phyloP scores from a whole-genome alignment of 2,329 filamentous ascomycete species.

The Claviceps spartinae region DNA sequence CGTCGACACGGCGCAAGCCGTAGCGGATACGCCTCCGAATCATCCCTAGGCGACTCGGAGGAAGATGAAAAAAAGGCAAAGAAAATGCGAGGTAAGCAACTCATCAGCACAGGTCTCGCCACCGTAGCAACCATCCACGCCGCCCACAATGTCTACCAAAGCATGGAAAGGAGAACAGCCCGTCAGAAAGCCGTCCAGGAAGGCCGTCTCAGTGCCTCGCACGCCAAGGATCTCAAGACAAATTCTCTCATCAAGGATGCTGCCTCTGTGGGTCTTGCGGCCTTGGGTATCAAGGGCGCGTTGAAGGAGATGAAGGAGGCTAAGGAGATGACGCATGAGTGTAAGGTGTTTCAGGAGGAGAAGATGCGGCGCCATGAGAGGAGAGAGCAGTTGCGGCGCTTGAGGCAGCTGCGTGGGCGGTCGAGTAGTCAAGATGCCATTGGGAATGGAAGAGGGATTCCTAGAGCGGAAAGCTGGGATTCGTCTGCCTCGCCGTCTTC shows the following conservation, averaged over 20 bases:
- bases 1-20: conserved; percentile 25
- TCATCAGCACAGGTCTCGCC: conserved; percentile 42
- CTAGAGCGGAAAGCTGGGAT: no score
- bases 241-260: conserved; percentile 44
- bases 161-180: conserved; percentile 41
- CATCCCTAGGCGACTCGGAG: conserved; percentile 43
- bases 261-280: conserved; percentile 44
- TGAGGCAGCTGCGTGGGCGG: neutral
- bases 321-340: conserved; percentile 34
- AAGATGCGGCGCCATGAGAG: conserved; percentile 35
- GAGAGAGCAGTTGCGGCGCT: conserved; percentile 24
- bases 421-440: conserved; percentile 18
- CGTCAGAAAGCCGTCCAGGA: conserved; percentile 40
- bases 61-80: conserved; percentile 39
- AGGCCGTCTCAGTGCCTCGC: conserved; percentile 34
- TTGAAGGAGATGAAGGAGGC: conserved; percentile 43
- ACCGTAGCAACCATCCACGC: conserved; percentile 47
- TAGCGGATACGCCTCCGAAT: conserved; percentile 33
- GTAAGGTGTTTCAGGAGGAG: conserved; percentile 35
- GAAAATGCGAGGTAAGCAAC: conserved; percentile 50
- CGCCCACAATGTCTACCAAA: conserved; percentile 43
- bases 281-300: conserved; percentile 43
- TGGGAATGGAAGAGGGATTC: no score
- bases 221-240: conserved; percentile 43
- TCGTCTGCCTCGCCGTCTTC: no score